phyloP scores from a whole-genome alignment of 306 rosid species.

The Oemleria cerasiformis region DNA sequence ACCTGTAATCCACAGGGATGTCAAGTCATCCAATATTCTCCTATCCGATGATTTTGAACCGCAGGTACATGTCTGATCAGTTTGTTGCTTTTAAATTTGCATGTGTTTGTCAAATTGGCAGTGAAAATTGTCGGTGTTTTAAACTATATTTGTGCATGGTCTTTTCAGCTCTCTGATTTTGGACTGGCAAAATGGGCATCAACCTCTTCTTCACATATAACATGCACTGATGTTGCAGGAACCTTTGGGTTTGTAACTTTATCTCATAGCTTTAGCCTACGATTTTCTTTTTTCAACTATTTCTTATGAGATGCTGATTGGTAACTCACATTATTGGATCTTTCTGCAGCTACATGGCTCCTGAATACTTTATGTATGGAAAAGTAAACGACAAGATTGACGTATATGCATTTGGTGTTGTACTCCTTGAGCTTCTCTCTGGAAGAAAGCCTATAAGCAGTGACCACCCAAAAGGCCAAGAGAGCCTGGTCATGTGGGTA shows the following conservation, averaged over 20 bases:
- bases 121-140: conserved; percentile 14
- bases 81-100: conserved; percentile 7
- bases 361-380: conserved; percentile 96
- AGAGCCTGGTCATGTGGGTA: conserved; percentile 99
- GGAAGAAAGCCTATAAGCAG: conserved; percentile 88
- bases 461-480: conserved; percentile 78
- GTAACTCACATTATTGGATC: neutral
- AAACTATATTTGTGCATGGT: conserved; percentile 4
- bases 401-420: conserved; percentile 89
- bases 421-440: conserved; percentile 90
- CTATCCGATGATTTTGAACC: conserved; percentile 91
- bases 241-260: conserved; percentile 81
- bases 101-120: conserved; percentile 12
- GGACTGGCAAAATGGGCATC: conserved; percentile 94
- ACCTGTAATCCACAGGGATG: conserved; percentile 84
- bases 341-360: conserved; percentile 86
- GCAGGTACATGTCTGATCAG: conserved; percentile 44
- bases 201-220: conserved; percentile 64
- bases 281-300: conserved; percentile 1
- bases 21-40: conserved; percentile 81
- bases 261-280: conserved; percentile 5
- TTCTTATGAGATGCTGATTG: neutral
- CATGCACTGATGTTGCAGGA: conserved; percentile 94
- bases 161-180: conserved; percentile 87
- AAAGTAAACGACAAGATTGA: conserved; percentile 90